A percentile compares a stretch with the other conserved stretches of the same genome.
These are phyloP conservation scores for Quercus phellos DNA, from an alignment of 331 rosid species.

Conservation along the genomic window DNA sequence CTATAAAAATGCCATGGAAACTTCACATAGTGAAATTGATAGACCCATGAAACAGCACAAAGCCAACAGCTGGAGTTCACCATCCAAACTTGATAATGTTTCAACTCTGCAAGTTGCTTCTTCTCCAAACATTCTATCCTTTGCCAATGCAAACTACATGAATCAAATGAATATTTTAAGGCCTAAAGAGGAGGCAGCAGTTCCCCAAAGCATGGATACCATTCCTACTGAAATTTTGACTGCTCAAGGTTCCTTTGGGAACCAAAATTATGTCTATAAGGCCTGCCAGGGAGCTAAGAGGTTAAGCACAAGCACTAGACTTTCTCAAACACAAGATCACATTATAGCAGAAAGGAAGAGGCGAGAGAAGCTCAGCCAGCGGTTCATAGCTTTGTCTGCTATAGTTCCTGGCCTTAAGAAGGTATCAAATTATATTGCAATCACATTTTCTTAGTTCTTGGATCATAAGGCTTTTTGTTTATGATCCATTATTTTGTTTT, in stretches of 20 bases:
- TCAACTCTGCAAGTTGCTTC: constrained; percentile 38
- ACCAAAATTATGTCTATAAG: constrained; percentile 37
- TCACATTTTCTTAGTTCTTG: neutral
- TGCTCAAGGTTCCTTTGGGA: constrained; percentile 40
- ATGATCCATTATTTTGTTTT: neutral
- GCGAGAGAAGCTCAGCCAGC: constrained; percentile 84
- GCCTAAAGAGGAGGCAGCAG: constrained; percentile 61
- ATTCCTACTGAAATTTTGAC: constrained; percentile 41
- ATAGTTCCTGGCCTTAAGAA: constrained; percentile 84
- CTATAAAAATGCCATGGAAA: constrained; percentile 36
- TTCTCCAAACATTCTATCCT: constrained; percentile 45
- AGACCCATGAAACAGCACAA: constrained; percentile 50
- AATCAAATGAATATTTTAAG: constrained; percentile 50
- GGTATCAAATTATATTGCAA: constrained; percentile 35
- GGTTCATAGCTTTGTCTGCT: constrained; percentile 86
- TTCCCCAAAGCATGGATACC: constrained; percentile 27
- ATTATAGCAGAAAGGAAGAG: constrained; percentile 79
- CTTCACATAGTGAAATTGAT: constrained; percentile 26
- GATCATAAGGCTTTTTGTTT: neutral
- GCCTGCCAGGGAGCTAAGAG: constrained; percentile 35
- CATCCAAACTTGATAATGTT: constrained; percentile 17
- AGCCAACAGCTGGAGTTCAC: constrained; percentile 46
- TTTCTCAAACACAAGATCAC: constrained; percentile 71
- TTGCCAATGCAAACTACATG: constrained; percentile 34
- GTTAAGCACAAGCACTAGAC: constrained; percentile 35